Evolutionary conservation across 768 basidiomycete genomes (phyloP), one percentile per base, ranked within the genome.

Genomic region (Leccinum obscurum): DNA sequence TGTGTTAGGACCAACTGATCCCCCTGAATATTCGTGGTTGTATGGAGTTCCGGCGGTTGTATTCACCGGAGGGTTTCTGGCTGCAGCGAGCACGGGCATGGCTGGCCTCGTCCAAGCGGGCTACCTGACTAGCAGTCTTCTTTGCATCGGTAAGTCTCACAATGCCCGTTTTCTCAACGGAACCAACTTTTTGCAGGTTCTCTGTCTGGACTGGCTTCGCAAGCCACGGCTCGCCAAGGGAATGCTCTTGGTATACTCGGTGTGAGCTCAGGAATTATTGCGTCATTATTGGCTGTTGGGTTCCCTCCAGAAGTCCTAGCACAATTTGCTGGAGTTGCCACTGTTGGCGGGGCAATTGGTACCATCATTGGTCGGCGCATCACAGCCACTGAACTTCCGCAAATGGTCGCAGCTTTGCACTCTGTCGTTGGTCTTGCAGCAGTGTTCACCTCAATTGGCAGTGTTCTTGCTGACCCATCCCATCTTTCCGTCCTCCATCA

Each of bases 371-470:
- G 93, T 39, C 80, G 92, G 34, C 85, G 92, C 22, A 90, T 94
- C 51, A 92, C 90, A 15, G 89, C 90, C 3, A 94, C 92, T 17
- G 93, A 95, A 69, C 80, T 95, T 37, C 93, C 93, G 8, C 93
- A 95, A 71, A 90, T 85, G 80, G 87, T 86, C 30, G 83, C 76
- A n/a, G 87, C 92, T 56, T 77, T 95, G 58, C 93, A 95, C 70
- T 92, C 89, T 35, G 93, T 95, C 34, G 93, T 95, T 55, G 93
- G 93, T 73, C 83, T 95, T 30, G 93, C 93, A 3, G 93, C 93
- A 0, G 93, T 95, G 17, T 77, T 95, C 67, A 95, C 93, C 15
- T 90, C 88, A 56, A 88, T 93, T 44, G 93, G 78, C 13, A 92
- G 90, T 67, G 92, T 94, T 11, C 76, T 95, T 20, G 82, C 85